Base-by-base conservation (phyloP, 805 yeast genomes). In the Saturnispora diversa region DNA sequence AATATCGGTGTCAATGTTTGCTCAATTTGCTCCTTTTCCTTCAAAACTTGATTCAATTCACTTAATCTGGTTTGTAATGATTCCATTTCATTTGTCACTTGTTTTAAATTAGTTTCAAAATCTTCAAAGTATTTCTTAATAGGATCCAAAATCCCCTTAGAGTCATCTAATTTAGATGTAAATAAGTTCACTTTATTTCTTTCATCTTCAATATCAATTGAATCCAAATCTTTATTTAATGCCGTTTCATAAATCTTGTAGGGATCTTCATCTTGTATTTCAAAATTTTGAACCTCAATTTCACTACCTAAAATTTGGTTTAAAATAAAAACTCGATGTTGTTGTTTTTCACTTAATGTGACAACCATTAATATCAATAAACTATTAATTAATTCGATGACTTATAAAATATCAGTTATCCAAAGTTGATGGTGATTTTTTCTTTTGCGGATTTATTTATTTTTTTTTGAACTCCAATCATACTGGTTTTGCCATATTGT, bases 1-100 rank as follows among this genome's bases (percentile, higher is more conserved):
- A 87, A 78, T n/a, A 84, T 63, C 0, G 95, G 94, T 15, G 82
- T 75, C 42, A 87, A 69, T 38, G 66, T 66, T 7, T 59, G 56
- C 42, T 77, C 74, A 15, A 72, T 67, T 24, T 60, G 50, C 13
- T 70, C 66, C 36, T 80, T 74, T 29, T 63, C 59, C 10, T 64
- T 64, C 11, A 80, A 64, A 30, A 75, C 65, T 16, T 58, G 50
- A 29, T 72, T 68, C 31, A 82, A 56, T 13, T 63, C 59, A 13
- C 69, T 54, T 2, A 84, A 75, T 43, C 75, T 68, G 5, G 63
- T 55, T 49, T 78, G 80, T 26, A 82, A 65, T 33, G 66, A 66
- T 51, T 74, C 79, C 70, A 82, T 69, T 46, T 81, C 86, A 16
- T 62, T 55, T 1, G 85, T 75, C 30, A 80, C 61, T 20, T 67